phyloP scores from a whole-genome alignment of 768 basidiomycete genomes.

The Nidularia sp. region DNA sequence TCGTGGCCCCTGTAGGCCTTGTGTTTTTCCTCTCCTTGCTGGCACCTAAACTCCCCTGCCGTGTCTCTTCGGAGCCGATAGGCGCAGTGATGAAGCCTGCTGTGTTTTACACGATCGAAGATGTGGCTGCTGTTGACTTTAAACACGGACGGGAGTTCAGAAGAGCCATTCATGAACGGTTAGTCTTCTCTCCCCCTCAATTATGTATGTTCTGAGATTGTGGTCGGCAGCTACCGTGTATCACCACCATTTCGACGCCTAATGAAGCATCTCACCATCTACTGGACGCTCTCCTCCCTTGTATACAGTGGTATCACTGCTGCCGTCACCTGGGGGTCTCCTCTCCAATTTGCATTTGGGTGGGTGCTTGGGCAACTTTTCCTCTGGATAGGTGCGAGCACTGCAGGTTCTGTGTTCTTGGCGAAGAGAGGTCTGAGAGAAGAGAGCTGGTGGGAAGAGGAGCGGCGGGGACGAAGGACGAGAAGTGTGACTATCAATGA shows the following conservation, averaged over 20 bases:
- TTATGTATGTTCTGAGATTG: not conserved
- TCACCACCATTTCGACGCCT: conserved; percentile 22
- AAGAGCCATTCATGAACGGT: conserved; percentile 17
- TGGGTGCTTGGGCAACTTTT: conserved; percentile 24
- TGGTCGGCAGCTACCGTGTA: conserved; percentile 11
- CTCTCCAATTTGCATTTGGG: conserved; percentile 22
- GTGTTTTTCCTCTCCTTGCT: conserved; percentile 22
- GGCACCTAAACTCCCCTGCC: conserved; percentile 15
- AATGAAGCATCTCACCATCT: conserved; percentile 17
- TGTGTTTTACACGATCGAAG: conserved; percentile 24
- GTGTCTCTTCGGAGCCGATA: conserved; percentile 22
- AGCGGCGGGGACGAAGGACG: not conserved
- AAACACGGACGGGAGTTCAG: conserved; percentile 19
- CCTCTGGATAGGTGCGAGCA: conserved; percentile 17
- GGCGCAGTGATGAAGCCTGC: conserved; percentile 24
- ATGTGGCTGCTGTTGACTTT: conserved; percentile 24
- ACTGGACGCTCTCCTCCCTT: conserved; percentile 15
- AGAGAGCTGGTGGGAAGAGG: conserved; percentile 13
- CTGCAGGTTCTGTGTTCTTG: conserved; percentile 12
- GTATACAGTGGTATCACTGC: conserved; percentile 23
- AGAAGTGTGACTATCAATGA: too few relatives aligned
- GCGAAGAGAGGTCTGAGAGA: conserved; percentile 11
- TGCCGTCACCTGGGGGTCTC: conserved; percentile 19
- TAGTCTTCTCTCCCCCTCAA: not conserved
- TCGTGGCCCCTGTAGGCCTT: conserved; percentile 21